Evolutionary conservation across 176 grass and related monocot genomes (phyloP).

Genomic region (Tillandsia leiboldiana): DNA sequence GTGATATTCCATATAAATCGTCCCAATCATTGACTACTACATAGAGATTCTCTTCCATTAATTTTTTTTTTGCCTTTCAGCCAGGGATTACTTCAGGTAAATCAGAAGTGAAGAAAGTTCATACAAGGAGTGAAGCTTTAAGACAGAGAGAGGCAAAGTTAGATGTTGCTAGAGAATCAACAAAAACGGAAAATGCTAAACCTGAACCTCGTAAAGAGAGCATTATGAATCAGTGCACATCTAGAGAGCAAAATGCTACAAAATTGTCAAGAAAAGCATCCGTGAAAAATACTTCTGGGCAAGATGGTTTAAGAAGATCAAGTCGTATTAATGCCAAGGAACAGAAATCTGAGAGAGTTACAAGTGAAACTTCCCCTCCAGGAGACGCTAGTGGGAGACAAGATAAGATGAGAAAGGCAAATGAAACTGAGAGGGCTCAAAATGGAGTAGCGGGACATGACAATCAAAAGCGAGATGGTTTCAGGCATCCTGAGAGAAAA

Average conservation of each 20-base stretch:
- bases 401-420: constrained; percentile 5
- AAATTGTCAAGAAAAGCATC: constrained; percentile 20
- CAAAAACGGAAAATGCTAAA: not conserved
- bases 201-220: not conserved
- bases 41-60: not conserved
- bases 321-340: constrained; percentile 6
- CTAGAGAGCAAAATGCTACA: not conserved
- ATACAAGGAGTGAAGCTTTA: not conserved
- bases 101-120: constrained; percentile 3
- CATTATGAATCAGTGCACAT: not conserved
- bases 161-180: constrained; percentile 1
- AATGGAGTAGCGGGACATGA: constrained; percentile 7
- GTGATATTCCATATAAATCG: no score
- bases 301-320: constrained; percentile 15
- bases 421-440: constrained; percentile 18
- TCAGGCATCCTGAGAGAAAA: constrained; percentile 10
- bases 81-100: not conserved
- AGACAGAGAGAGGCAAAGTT: not conserved
- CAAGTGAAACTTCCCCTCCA: constrained; percentile 21
- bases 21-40: not conserved
- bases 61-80: not conserved
- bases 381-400: constrained; percentile 12
- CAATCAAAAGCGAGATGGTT: constrained; percentile 15
- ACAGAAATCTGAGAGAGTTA: constrained; percentile 14
- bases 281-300: constrained; percentile 27